These are phyloP conservation scores for Calendula officinalis DNA, from an alignment of 129 eudicot genomes.

Conservation along the genomic window DNA sequence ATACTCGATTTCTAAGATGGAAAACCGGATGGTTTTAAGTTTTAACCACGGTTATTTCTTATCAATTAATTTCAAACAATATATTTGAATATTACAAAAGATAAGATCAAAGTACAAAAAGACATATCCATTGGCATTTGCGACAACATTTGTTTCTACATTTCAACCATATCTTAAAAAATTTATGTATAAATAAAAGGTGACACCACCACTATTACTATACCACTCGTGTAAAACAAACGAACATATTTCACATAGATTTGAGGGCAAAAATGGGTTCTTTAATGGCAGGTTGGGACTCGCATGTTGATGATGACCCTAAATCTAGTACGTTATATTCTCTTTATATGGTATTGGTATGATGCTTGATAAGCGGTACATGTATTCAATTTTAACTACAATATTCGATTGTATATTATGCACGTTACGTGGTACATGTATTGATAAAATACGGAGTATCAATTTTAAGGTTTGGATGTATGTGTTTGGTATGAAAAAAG, in stretches of 20 bases:
- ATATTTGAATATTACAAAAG: neutral
- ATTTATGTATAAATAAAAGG: neutral
- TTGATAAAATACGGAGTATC: no score
- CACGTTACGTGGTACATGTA: no score
- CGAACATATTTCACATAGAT: neutral
- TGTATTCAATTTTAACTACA: no score
- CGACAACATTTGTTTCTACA: constrained; percentile 9
- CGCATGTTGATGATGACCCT: constrained; percentile 56
- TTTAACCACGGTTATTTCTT: no score
- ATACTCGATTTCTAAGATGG: no score
- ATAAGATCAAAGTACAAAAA: constrained; percentile 27
- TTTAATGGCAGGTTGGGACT: constrained; percentile 77
- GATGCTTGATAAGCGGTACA: neutral
- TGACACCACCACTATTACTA: neutral
- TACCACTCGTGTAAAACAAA: constrained; percentile 6
- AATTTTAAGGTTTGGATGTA: no score
- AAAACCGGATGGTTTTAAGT: no score
- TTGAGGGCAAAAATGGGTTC: constrained; percentile 62
- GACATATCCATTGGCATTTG: neutral
- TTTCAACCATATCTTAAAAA: constrained; percentile 25
- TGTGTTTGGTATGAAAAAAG: no score
- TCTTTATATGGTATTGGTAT: neutral
- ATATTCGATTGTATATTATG: no score
- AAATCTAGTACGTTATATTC: constrained; percentile 32
- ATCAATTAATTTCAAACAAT: no score